Evolutionary conservation across 306 rosid species (phyloP), one percentile per base, ranked within the genome.

Genomic region (Hylodesmum podocarpum): DNA sequence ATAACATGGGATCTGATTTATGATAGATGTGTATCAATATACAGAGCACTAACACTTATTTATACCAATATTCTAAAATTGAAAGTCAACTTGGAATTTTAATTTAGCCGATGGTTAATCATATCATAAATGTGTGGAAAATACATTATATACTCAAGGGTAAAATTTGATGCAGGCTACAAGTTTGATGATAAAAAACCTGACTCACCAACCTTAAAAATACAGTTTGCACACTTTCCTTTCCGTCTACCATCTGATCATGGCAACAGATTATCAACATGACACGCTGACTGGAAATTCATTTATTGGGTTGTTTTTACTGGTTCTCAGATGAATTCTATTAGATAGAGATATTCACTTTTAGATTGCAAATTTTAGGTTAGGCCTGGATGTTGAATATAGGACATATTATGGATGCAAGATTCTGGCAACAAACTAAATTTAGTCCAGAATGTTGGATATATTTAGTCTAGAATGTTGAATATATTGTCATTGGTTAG

Each of bases 191-290:
- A 88, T 84, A 92, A 87, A 76, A 90, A 87, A 66, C 86, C 83
- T 1, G 87, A 86, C 18, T 84, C 94, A 46, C 78, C 77, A 34
- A 43, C 81, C 57, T 83, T 92, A 76, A 92, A 72, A 81, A 78
- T 92, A 68, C 89, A 84, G 61, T 90, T 88, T 87, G 97, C 96
- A 36, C 97, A 88, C 70, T 92, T 92, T 66, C 97, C 97, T 43
- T 90, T 92, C 88, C 81, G 57, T n/a, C 88, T 47, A 21, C 88
- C 91, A 51, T 57, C 84, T 4, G 84, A 90, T 73, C 81, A 77
- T 39, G 82, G 76, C 78, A 84, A 47, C 63, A 70, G 72, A 24
- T 36, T 70, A 66, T 22, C 36, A 71, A 82, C 65, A 39, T 50
- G 68, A 70, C 74, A 39, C 44, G 3, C 73, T 73, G 78, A 83